Evolutionary conservation across 2,329 filamentous ascomycete genomes (phyloP).

Genomic region (Fusarium guadeloupense): DNA sequence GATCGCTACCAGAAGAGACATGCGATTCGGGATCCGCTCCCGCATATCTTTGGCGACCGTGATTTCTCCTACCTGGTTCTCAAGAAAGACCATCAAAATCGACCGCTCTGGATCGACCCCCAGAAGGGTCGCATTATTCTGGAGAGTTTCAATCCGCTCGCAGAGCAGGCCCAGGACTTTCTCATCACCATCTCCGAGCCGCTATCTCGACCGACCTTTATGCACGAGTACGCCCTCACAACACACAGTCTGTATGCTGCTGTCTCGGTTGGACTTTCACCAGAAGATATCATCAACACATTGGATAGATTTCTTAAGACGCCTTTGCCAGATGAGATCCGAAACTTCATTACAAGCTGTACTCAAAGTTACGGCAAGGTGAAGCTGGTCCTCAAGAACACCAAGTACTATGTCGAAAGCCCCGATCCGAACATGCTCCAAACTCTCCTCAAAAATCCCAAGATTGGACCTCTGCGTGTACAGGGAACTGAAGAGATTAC

Average conservation of each 20-base stretch:
- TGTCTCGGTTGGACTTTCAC: slow-evolving; percentile 90
- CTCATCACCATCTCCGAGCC: slow-evolving; percentile 96
- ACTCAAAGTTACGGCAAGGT: slow-evolving; percentile 95
- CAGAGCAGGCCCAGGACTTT: slow-evolving; percentile 90
- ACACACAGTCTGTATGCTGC: slow-evolving; percentile 94
- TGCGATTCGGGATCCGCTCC: slow-evolving; percentile 55
- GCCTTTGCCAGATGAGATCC: slow-evolving; percentile 81
- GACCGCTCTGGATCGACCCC: slow-evolving; percentile 94
- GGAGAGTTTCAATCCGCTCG: slow-evolving; percentile 91
- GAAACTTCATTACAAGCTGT: slow-evolving; percentile 79
- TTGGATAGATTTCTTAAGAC: slow-evolving; percentile 91
- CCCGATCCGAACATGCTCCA: slow-evolving; percentile 88
- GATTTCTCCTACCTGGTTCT: slow-evolving; percentile 86
- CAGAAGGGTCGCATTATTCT: slow-evolving; percentile 86
- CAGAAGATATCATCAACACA: slow-evolving; percentile 88
- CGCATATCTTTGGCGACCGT: slow-evolving; percentile 58
- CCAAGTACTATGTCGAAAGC: slow-evolving; percentile 93
- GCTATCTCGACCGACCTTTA: slow-evolving; percentile 84
- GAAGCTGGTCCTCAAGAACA: slow-evolving; percentile 93
- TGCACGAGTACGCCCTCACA: slow-evolving; percentile 94
- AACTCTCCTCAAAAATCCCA: slow-evolving; percentile 82
- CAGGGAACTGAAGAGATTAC: slow-evolving; percentile 78
- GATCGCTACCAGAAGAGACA: slow-evolving; percentile 60
- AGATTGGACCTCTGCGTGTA: slow-evolving; percentile 82
- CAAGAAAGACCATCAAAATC: slow-evolving; percentile 88